A percentile compares a stretch with the other conserved stretches of the same genome.
phyloP scores from a whole-genome alignment of 2,329 filamentous ascomycete species.

The Fusarium sp. region DNA sequence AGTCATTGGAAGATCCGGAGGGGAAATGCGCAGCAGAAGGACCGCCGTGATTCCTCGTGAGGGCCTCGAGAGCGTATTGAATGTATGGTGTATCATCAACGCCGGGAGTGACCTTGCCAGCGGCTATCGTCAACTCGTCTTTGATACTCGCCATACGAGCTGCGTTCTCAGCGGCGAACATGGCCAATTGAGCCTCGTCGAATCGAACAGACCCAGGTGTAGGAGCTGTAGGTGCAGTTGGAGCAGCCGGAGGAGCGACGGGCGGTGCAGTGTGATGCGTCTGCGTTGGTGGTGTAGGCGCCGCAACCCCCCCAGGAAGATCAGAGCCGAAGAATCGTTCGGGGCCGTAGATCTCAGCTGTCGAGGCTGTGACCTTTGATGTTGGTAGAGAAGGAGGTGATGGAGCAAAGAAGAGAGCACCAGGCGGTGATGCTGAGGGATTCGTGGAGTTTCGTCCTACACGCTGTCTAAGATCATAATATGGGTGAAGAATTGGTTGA shows the following conservation, averaged over 20 bases:
- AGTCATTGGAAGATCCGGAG: slow-evolving; percentile 49
- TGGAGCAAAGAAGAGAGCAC: slow-evolving; percentile 48
- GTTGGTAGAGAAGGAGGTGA: slow-evolving; percentile 50
- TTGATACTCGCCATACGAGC: slow-evolving; percentile 55
- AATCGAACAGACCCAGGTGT: slow-evolving; percentile 45
- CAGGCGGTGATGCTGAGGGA: slow-evolving; percentile 47
- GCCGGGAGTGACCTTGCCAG: slow-evolving; percentile 73
- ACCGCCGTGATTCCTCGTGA: slow-evolving; percentile 78
- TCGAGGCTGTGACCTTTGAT: slow-evolving; percentile 43
- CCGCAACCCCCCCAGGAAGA: slow-evolving; percentile 32
- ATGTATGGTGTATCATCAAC: slow-evolving; percentile 89
- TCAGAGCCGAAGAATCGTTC: slow-evolving; percentile 52
- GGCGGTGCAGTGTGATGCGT: slow-evolving; percentile 23
- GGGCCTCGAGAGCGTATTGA: slow-evolving; percentile 86
- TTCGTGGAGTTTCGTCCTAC: slow-evolving; percentile 30
- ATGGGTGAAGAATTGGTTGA: slow-evolving; percentile 39
- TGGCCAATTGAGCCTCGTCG: slow-evolving; percentile 52
- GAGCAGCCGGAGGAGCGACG: slow-evolving; percentile 10
- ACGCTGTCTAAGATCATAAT: slow-evolving; percentile 40
- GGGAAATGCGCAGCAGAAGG: slow-evolving; percentile 62
- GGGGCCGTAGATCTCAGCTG: slow-evolving; percentile 56
- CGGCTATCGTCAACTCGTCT: slow-evolving; percentile 61
- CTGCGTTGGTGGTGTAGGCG: slow-evolving; percentile 29
- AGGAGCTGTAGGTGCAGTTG: slow-evolving; percentile 5
- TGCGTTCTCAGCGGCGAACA: slow-evolving; percentile 49